Percentiles rank a stretch among this genome's conserved stretches.
Evolutionary conservation across 228 moss, liverwort and hornwort species (phyloP).

Genomic region (Sphagnum fallax): DNA sequence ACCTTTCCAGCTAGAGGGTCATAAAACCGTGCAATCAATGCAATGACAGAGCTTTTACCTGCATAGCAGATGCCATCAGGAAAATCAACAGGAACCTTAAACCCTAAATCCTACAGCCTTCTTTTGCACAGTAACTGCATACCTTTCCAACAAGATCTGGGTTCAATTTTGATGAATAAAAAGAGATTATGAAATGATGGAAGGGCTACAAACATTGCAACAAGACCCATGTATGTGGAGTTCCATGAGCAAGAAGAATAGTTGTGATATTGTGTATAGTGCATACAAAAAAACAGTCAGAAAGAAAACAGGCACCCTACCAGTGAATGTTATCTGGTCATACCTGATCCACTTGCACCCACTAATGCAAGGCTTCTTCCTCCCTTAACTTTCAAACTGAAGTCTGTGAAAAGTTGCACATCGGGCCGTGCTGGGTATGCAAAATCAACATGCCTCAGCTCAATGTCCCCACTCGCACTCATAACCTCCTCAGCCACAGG

Average conservation of each 20-base stretch:
- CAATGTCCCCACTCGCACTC: constrained; percentile 31
- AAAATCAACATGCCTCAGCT: constrained; percentile 68
- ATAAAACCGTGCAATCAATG: constrained; percentile 49
- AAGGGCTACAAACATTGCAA: no score
- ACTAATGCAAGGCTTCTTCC: constrained; percentile 74
- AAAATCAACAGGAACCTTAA: no score
- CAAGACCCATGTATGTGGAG: no score
- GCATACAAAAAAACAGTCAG: no score
- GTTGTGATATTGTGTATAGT: no score
- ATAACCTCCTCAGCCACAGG: constrained; percentile 32
- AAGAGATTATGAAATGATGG: no score
- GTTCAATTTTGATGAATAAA: no score
- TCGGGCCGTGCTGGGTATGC: constrained; percentile 72
- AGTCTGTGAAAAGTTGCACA: constrained; percentile 58
- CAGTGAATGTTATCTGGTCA: not conserved
- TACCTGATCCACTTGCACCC: constrained; percentile 66
- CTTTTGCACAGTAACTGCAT: no score
- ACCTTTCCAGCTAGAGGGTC: constrained; percentile 48
- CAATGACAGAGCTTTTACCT: constrained; percentile 43
- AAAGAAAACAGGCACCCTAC: no score
- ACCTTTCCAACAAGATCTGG: no score
- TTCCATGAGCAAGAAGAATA: no score
- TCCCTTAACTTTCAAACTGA: constrained; percentile 57
- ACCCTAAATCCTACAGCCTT: no score
- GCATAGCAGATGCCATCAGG: not conserved